Evolutionary conservation across 352 stramenopile genomes (phyloP).

Genomic region (Pythium rhizo-oryzae): DNA sequence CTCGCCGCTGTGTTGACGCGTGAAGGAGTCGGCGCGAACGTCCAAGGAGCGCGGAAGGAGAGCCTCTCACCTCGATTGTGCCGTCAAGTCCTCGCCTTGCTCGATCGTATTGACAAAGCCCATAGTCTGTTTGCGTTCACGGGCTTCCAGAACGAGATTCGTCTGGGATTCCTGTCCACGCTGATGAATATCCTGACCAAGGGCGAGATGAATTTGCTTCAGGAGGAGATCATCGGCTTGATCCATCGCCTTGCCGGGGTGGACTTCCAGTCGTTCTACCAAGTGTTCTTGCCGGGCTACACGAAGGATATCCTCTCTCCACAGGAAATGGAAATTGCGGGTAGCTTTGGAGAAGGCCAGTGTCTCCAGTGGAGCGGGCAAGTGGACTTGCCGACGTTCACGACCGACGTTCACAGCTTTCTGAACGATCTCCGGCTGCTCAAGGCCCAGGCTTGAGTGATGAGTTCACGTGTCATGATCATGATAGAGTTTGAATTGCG

Average conservation of each 20-base stretch:
- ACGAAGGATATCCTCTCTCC: constrained; percentile 69
- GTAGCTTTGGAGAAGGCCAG: constrained; percentile 48
- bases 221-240: constrained; percentile 73
- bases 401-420: constrained; percentile 66
- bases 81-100: constrained; percentile 66
- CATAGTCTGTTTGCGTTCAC: constrained; percentile 71
- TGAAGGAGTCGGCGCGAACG: constrained; percentile 38
- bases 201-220: constrained; percentile 79
- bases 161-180: constrained; percentile 75
- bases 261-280: constrained; percentile 81
- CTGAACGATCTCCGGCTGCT: constrained; percentile 80
- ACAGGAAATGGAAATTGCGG: constrained; percentile 47
- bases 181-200: constrained; percentile 79
- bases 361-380: constrained; percentile 79
- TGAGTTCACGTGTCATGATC: background rate
- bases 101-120: constrained; percentile 69
- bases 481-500: background rate
- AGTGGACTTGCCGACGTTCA: constrained; percentile 75
- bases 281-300: constrained; percentile 62
- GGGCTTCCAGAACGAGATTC: constrained; percentile 74
- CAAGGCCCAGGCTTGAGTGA: constrained; percentile 58
- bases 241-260: constrained; percentile 69
- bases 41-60: background rate
- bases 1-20: constrained; percentile 63
- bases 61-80: constrained; percentile 61